These are phyloP conservation scores for Talaromyces sp. DNA, from an alignment of 2,329 filamentous ascomycete species.

Conservation along the genomic window DNA sequence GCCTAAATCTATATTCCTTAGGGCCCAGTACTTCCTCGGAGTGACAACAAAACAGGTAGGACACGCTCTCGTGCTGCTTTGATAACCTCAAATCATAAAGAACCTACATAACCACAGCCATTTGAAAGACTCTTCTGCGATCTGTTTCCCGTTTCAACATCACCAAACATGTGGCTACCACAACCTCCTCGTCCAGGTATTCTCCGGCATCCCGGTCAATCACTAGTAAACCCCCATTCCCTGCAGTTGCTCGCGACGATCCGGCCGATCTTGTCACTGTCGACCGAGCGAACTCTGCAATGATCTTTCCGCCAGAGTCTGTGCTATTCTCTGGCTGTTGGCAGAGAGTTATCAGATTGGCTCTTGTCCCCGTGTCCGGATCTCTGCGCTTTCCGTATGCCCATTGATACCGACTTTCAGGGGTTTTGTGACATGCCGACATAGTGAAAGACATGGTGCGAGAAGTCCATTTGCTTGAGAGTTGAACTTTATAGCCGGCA, in stretches of 20 bases:
- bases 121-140: conserved; percentile 49
- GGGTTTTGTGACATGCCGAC: conserved; percentile 19
- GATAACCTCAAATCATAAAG: not conserved
- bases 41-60: too few relatives aligned
- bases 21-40: too few relatives aligned
- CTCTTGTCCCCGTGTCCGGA: conserved; percentile 18
- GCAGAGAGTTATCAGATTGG: conserved; percentile 22
- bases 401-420: conserved; percentile 51
- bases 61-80: not conserved
- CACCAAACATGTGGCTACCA: conserved; percentile 52
- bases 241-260: conserved; percentile 31
- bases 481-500: not conserved
- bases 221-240: conserved; percentile 45
- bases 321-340: conserved; percentile 9
- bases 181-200: conserved; percentile 42
- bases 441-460: conserved; percentile 45
- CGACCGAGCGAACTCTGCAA: conserved; percentile 39
- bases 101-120: conserved; percentile 34
- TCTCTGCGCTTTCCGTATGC: conserved; percentile 48
- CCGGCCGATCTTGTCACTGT: conserved; percentile 36
- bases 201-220: conserved; percentile 43
- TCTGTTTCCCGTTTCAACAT: conserved; percentile 66
- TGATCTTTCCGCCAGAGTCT: conserved; percentile 12
- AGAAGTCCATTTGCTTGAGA: conserved; percentile 40
- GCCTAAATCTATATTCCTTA: not conserved